Conservation (phyloP, 75 land plant species). For the Selaginella tamariscina region DNA sequence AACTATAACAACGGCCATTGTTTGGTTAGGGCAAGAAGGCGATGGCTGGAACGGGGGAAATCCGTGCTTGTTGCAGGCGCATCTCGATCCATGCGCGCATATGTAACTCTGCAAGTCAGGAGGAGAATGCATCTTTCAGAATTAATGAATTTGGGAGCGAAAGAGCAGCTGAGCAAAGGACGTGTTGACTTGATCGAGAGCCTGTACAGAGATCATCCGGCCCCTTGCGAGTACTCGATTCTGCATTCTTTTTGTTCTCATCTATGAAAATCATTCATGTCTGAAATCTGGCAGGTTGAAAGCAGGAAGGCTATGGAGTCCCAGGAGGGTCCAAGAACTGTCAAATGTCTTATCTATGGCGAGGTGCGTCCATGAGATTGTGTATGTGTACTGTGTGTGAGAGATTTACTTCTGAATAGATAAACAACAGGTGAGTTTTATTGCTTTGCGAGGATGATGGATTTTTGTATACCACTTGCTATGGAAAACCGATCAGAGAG, state of each 20-base stretch:
- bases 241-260: background rate
- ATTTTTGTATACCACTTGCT: conserved; percentile 1
- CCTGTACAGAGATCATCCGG: conserved; percentile 17
- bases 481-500: background rate
- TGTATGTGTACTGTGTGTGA: no score
- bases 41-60: background rate
- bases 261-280: background rate
- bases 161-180: conserved; percentile 9
- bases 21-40: background rate
- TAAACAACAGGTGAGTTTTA: conserved; percentile 16
- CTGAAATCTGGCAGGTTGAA: conserved; percentile 5
- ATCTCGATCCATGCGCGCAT: background rate
- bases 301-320: conserved; percentile 16
- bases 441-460: conserved; percentile 15
- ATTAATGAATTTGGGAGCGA: no score
- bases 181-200: conserved; percentile 7
- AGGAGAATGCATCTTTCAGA: background rate
- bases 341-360: conserved; percentile 16
- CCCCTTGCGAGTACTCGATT: conserved; percentile 16
- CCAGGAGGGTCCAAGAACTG: background rate
- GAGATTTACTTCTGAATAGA: no score
- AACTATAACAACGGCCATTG: no score
- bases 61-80: background rate
- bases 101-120: background rate
- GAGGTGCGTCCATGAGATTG: conserved; percentile 6